A percentile compares a stretch with the other conserved stretches of the same genome.
These are phyloP conservation scores for Sechiopsis laciniata DNA, from an alignment of 306 rosid species.

Conservation along the genomic window DNA sequence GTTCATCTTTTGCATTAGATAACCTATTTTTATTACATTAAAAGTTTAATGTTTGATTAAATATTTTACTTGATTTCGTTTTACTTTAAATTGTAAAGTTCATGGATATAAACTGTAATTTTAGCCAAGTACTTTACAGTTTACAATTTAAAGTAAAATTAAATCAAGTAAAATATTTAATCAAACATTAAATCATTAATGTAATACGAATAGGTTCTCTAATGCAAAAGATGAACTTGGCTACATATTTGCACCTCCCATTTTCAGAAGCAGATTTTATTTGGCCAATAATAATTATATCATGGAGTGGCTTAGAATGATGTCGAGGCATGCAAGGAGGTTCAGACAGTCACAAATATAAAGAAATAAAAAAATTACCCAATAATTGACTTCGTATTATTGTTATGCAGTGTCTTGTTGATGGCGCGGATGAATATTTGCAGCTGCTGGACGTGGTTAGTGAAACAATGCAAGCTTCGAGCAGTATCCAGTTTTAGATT, in stretches of 20 bases:
- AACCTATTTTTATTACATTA: background rate
- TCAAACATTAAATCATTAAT: background rate
- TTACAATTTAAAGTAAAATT: too few relatives aligned
- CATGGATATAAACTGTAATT: too few relatives aligned
- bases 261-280: background rate
- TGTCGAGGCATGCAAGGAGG: too few relatives aligned
- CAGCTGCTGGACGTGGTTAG: constrained; percentile 81
- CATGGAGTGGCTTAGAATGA: too few relatives aligned
- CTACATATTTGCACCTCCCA: background rate
- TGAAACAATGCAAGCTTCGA: constrained; percentile 55
- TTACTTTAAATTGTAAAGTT: background rate
- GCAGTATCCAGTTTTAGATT: constrained; percentile 46
- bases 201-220: background rate
- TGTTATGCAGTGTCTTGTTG: constrained; percentile 64
- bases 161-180: background rate
- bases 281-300: too few relatives aligned
- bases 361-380: background rate
- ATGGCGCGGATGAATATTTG: constrained; percentile 85
- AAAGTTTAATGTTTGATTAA: background rate
- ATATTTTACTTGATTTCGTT: background rate
- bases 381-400: background rate
- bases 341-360: too few relatives aligned
- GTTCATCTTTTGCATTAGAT: background rate
- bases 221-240: background rate
- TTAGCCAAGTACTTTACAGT: too few relatives aligned